Conservation (phyloP, 2,329 filamentous ascomycete species). For the Calonectria henricotiae region DNA sequence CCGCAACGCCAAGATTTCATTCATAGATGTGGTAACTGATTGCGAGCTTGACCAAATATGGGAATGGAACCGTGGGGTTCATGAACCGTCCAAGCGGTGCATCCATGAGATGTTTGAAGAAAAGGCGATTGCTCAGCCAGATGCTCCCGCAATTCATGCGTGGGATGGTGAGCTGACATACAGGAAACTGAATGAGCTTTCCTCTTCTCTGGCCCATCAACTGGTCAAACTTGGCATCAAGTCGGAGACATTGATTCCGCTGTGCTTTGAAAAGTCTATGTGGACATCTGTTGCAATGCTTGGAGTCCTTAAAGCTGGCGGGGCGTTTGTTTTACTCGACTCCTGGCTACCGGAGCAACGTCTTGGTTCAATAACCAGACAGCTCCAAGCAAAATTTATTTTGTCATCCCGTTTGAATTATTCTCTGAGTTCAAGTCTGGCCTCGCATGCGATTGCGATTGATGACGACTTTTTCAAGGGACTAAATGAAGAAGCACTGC, state of each 20-base stretch:
- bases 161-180: constrained; percentile 59
- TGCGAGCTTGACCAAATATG: constrained; percentile 43
- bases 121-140: constrained; percentile 32
- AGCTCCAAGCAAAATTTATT: not conserved
- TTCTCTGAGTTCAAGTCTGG: not conserved
- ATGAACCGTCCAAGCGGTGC: constrained; percentile 39
- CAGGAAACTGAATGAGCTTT: constrained; percentile 58
- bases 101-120: constrained; percentile 42
- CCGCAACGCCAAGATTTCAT: not conserved
- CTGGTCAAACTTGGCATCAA: constrained; percentile 54
- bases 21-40: not conserved
- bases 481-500: not conserved
- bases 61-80: constrained; percentile 35
- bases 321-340: constrained; percentile 46
- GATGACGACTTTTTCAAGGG: not conserved
- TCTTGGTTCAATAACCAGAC: constrained; percentile 31
- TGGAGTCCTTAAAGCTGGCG: constrained; percentile 50
- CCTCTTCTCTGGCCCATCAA: constrained; percentile 58
- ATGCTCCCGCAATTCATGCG: constrained; percentile 43
- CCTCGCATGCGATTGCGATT: not conserved
- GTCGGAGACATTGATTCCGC: constrained; percentile 40
- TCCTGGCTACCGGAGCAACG: constrained; percentile 36
- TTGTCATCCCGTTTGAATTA: not conserved
- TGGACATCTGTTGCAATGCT: constrained; percentile 49
- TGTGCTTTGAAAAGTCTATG: constrained; percentile 48